Evolutionary conservation across 1,284 basidiomycete genomes (phyloP).

Genomic region (Coniophora puteana): DNA sequence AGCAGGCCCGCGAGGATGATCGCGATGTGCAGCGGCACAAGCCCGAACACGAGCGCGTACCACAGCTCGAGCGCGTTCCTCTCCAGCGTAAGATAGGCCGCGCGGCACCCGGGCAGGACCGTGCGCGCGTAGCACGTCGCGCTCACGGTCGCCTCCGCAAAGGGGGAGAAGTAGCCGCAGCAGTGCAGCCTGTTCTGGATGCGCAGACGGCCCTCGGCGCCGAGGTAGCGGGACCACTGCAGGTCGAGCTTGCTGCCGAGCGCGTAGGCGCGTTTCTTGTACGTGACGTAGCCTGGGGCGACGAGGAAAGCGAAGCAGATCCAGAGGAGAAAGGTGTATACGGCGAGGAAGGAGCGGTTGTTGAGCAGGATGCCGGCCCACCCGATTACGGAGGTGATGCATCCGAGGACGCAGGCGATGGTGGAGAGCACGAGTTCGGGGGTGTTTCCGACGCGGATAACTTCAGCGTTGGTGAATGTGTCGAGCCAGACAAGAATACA

Average conservation of each 20-base stretch:
- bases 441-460: conserved; percentile 41
- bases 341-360: conserved; percentile 47
- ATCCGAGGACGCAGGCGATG: conserved; percentile 31
- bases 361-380: conserved; percentile 49
- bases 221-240: conserved; percentile 43
- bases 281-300: conserved; percentile 47
- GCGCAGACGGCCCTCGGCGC: conserved; percentile 35
- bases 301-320: conserved; percentile 42
- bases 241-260: conserved; percentile 48
- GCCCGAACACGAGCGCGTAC: conserved; percentile 40
- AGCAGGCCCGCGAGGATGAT: conserved; percentile 41
- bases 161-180: conserved; percentile 49
- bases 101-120: conserved; percentile 46
- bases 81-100: conserved; percentile 38
- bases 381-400: conserved; percentile 42
- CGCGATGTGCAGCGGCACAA: conserved; percentile 40
- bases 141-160: conserved; percentile 42
- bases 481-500: conserved; percentile 47
- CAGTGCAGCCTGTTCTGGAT: conserved; percentile 46
- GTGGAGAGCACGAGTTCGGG: conserved; percentile 45
- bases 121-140: conserved; percentile 45
- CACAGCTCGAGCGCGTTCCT: conserved; percentile 37
- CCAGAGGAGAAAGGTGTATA: conserved; percentile 46
- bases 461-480: conserved; percentile 41
- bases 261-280: conserved; percentile 46